Percentiles rank a stretch among this genome's conserved stretches.
Evolutionary conservation across 148 eudicot genomes (phyloP).

Genomic region (Polygonum maritimum): DNA sequence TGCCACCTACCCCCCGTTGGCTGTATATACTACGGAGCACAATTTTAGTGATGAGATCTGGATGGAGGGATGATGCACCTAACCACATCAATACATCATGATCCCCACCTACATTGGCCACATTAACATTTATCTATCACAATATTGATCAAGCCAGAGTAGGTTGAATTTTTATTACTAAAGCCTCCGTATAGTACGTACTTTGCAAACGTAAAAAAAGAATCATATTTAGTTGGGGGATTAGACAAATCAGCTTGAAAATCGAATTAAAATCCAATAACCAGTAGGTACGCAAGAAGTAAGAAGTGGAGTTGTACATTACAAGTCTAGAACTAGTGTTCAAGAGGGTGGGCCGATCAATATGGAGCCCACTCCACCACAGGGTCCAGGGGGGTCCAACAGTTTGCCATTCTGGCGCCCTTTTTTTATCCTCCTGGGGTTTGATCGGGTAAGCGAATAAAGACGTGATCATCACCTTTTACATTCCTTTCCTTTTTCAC

Average conservation of each 20-base stretch:
- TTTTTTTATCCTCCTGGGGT: not conserved
- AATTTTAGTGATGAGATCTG: not conserved
- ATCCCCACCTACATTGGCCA: not conserved
- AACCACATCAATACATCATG: not conserved
- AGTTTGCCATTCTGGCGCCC: conserved; percentile 1
- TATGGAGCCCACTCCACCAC: not conserved
- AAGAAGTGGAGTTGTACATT: not conserved
- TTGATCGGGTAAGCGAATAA: conserved; percentile 9
- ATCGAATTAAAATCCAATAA: no score
- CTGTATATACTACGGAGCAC: no score
- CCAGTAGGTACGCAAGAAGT: no score
- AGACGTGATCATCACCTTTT: conserved; percentile 8
- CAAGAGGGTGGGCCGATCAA: not conserved
- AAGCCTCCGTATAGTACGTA: no score
- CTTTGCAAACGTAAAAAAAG: no score
- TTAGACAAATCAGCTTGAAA: no score
- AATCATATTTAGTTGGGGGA: no score
- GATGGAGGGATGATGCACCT: not conserved
- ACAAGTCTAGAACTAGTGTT: no score
- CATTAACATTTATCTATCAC: not conserved
- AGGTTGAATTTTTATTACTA: no score
- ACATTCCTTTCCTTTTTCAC: not conserved
- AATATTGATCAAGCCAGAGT: not conserved
- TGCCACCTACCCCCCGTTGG: conserved; percentile 9
- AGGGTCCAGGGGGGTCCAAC: not conserved